A percentile compares a stretch with the other conserved stretches of the same genome.
phyloP scores from a whole-genome alignment of 2,329 filamentous ascomycete genomes.

The Calonectria naviculata region DNA sequence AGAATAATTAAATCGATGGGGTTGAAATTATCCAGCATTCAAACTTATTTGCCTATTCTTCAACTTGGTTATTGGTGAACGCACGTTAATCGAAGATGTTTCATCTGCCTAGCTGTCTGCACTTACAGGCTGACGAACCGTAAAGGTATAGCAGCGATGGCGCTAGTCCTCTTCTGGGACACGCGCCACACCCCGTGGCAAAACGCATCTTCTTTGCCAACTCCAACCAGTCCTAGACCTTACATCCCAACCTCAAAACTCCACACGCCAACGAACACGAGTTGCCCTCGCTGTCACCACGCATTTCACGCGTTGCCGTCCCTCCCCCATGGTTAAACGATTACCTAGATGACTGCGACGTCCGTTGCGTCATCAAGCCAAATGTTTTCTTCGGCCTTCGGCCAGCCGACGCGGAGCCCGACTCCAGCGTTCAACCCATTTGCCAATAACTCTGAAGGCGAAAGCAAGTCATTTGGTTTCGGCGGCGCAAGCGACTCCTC shows the following conservation, averaged over 20 bases:
- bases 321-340: conserved; percentile 48
- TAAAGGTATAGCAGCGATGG: background rate
- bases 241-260: conserved; percentile 24
- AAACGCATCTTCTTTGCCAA: conserved; percentile 4
- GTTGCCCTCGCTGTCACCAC: conserved; percentile 18
- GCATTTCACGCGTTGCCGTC: conserved; percentile 28
- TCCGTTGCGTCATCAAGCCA: conserved; percentile 53
- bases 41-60: too few relatives aligned
- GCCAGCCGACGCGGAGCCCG: conserved; percentile 48
- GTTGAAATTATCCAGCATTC: too few relatives aligned
- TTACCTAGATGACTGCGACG: conserved; percentile 51
- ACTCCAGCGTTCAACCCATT: conserved; percentile 51
- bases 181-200: conserved; percentile 10
- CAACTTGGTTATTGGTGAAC: too few relatives aligned
- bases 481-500: conserved; percentile 43
- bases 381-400: conserved; percentile 52
- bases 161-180: conserved; percentile 2
- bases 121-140: background rate
- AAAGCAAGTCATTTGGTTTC: conserved; percentile 45
- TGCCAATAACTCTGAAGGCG: conserved; percentile 38
- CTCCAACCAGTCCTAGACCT: background rate
- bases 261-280: conserved; percentile 24
- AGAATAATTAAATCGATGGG: too few relatives aligned
- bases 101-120: too few relatives aligned
- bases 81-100: too few relatives aligned